Base-by-base conservation (phyloP, 768 basidiomycete genomes). In the Hygrocybe punicea region DNA sequence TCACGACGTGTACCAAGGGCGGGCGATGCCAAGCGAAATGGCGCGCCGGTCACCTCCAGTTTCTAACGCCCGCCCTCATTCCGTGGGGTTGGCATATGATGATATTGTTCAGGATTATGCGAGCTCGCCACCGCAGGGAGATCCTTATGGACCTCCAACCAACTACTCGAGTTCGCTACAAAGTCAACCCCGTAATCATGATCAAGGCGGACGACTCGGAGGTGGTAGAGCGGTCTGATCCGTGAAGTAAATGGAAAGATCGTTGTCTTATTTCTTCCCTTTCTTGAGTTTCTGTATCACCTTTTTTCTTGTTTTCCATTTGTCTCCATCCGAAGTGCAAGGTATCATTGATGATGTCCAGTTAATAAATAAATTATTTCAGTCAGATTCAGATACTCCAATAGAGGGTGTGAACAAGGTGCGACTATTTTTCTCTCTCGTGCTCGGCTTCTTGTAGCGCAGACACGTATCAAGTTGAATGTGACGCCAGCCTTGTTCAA, bases 1-100 rank as follows among this genome's bases (percentile, higher is more conserved):
- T n/a, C 77, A 78, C 53, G 83, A 83, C 60, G 76, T 81, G 49
- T 85, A 86, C 64, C 78, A 80, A 67, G 78, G 79, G 59, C 78
- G 77, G 50, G 74, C 75, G 24, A 72, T 71, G 39, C 69, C 78
- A 50, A 61, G 60, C 54, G 66, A 69, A 29, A 62, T 63, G 23
- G 56, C 65, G 17, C 68, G 63, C 40, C 58, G 65, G 21, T 40
- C 64, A 25, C 66, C 63, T 6, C 60, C 65, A 25, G 53, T 62
- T 48, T 57, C 62, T n/a, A 34, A 62, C 35, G 13, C 25, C 16
- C 24, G 46, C n/a, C 53, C 53, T 14, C n/a, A n/a, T 24, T 33
- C 63, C 36, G 65, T 64, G 55, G 63, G 66, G 39, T 63, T 62
- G 39, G 70, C 69, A 21, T 69, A 73, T 55, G 73, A 75, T 54